These are phyloP conservation scores for Xylaria nigripes DNA, from an alignment of 495 filamentous ascomycete species.

Conservation along the genomic window DNA sequence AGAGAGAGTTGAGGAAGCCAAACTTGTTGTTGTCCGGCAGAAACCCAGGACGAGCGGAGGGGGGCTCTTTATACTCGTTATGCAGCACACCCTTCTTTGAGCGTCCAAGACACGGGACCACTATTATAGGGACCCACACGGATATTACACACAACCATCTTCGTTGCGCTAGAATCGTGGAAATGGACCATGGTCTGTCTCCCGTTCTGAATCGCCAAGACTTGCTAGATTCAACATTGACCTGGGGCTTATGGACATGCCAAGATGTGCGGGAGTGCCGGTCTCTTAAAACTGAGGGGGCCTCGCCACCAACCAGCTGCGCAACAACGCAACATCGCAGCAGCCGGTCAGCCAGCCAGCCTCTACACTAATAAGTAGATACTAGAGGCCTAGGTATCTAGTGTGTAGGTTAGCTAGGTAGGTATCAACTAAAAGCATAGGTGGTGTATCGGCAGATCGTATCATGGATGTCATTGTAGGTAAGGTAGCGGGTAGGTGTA, in stretches of 20 bases:
- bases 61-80: constrained; percentile 8
- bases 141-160: constrained; percentile 10
- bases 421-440: too few relatives aligned
- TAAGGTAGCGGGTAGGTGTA: too few relatives aligned
- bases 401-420: too few relatives aligned
- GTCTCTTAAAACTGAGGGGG: background rate
- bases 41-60: background rate
- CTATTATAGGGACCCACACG: constrained; percentile 15
- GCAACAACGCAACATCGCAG: too few relatives aligned
- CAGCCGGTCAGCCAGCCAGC: background rate
- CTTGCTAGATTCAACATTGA: constrained; percentile 15
- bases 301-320: background rate
- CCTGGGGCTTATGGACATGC: constrained; percentile 5
- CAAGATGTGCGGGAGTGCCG: constrained; percentile 3
- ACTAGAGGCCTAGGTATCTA: too few relatives aligned
- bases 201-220: constrained; percentile 22
- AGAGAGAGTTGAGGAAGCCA: background rate
- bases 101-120: constrained; percentile 4
- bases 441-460: too few relatives aligned
- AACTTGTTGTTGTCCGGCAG: too few relatives aligned
- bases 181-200: background rate
- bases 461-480: background rate
- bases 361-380: too few relatives aligned
- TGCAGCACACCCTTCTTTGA: background rate
- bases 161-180: background rate